Percentiles rank a stretch among this genome's conserved stretches.
phyloP scores from a whole-genome alignment of 1,284 basidiomycete species.

The Cutaneotrichosporon dermatis region DNA sequence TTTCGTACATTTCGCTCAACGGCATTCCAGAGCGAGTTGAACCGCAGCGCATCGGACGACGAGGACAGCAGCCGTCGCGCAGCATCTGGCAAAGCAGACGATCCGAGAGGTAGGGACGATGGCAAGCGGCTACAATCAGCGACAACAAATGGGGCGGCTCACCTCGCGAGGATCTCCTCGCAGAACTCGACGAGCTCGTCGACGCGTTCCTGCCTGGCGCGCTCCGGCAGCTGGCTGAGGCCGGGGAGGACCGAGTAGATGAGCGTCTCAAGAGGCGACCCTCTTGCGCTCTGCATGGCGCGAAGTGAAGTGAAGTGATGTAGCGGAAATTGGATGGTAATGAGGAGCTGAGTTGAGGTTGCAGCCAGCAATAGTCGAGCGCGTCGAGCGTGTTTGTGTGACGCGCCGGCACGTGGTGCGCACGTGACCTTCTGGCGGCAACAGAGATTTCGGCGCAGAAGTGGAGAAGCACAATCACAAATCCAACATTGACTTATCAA shows the following conservation, averaged over 20 bases:
- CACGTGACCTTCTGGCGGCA: background rate
- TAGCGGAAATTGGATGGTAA: background rate
- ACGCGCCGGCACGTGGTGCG: background rate
- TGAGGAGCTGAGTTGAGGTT: background rate
- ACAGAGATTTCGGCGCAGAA: too few species aligned
- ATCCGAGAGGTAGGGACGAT: slow-evolving; percentile 14
- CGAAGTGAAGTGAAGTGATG: background rate
- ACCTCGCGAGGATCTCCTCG: slow-evolving; percentile 41
- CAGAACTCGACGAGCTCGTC: slow-evolving; percentile 39
- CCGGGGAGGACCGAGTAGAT: slow-evolving; percentile 35
- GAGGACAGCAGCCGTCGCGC: slow-evolving; percentile 12
- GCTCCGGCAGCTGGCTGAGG: slow-evolving; percentile 21
- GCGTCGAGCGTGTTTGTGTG: slow-evolving; percentile 2
- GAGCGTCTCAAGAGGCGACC: slow-evolving; percentile 34
- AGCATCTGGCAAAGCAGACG: slow-evolving; percentile 4
- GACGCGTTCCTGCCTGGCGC: slow-evolving; percentile 31
- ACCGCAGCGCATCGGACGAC: slow-evolving; percentile 3
- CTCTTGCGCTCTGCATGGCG: slow-evolving; percentile 1
- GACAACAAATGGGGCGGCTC: background rate
- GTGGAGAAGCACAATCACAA: too few species aligned
- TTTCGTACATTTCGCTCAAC: slow-evolving; percentile 12
- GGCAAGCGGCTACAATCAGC: slow-evolving; percentile 14
- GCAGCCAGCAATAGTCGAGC: background rate
- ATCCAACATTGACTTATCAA: too few species aligned
- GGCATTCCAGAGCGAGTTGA: slow-evolving; percentile 7